These are phyloP conservation scores for Prunus armeniaca DNA, from an alignment of 306 rosid species.

Conservation along the genomic window DNA sequence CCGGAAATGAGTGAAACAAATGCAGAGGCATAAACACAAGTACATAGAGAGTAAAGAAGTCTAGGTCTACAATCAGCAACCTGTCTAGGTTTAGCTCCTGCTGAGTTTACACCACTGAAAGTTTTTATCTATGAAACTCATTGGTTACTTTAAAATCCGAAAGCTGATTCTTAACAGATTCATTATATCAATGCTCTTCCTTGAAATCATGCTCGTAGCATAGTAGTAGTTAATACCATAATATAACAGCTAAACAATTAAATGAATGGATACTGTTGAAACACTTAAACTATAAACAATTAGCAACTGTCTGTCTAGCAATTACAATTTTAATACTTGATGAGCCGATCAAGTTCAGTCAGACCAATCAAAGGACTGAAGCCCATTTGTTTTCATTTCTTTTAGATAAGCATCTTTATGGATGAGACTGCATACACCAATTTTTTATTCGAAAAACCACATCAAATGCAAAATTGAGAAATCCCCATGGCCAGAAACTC, in stretches of 20 bases:
- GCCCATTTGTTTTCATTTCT: neutral
- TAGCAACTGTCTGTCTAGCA: neutral
- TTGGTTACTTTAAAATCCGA: neutral
- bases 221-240: neutral
- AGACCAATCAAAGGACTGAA: neutral
- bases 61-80: neutral
- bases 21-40: neutral
- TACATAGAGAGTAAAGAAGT: neutral
- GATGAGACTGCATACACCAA: neutral
- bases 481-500: neutral
- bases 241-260: neutral
- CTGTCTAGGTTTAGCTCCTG: neutral
- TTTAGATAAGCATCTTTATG: neutral
- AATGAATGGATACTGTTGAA: neutral
- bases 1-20: constrained; percentile 8
- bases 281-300: neutral
- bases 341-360: neutral
- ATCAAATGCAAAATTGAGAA: neutral
- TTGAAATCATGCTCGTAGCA: neutral
- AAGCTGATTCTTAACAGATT: neutral
- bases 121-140: neutral
- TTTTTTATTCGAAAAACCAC: neutral
- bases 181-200: neutral
- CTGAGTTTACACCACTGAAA: neutral
- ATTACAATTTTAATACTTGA: neutral